phyloP scores from a whole-genome alignment of 257 asterid species.

The Nicotiana attenuata region DNA sequence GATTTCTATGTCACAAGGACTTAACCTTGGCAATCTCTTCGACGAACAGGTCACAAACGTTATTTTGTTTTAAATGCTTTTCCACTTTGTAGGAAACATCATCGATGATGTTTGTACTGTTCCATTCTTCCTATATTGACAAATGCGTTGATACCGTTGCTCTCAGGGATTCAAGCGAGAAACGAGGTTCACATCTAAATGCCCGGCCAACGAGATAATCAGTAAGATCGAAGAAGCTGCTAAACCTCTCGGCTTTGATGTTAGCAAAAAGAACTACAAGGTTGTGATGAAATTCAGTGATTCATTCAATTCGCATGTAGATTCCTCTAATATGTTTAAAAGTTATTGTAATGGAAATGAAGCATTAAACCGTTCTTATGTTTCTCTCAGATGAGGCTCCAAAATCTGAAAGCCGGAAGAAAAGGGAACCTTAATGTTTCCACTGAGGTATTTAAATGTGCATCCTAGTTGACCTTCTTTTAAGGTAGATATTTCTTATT shows the following conservation, averaged over 20 bases:
- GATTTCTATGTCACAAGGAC: conserved; percentile 90
- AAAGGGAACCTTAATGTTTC: conserved; percentile 88
- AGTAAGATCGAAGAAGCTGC: conserved; percentile 83
- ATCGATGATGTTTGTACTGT: background rate
- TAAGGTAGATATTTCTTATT: background rate
- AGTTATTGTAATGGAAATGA: background rate
- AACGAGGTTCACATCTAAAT: conserved; percentile 78
- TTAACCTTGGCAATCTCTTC: conserved; percentile 81
- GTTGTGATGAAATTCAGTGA: conserved; percentile 25
- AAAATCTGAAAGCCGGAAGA: conserved; percentile 80
- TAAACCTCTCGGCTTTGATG: conserved; percentile 85
- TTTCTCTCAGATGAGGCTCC: conserved; percentile 73
- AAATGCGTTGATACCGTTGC: conserved; percentile 35
- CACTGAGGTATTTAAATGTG: conserved; percentile 53
- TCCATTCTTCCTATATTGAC: conserved; percentile 11
- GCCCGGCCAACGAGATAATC: conserved; percentile 74
- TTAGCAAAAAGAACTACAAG: conserved; percentile 85
- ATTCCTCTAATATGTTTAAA: background rate
- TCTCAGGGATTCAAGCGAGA: conserved; percentile 78
- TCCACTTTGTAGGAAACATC: background rate
- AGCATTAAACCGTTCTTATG: background rate
- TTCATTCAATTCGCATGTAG: background rate
- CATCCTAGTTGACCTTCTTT: background rate
- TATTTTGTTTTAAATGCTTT: background rate
- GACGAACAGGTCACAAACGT: conserved; percentile 54